Evolutionary conservation across 768 basidiomycete genomes (phyloP).

Genomic region (Mycena capillaripes): DNA sequence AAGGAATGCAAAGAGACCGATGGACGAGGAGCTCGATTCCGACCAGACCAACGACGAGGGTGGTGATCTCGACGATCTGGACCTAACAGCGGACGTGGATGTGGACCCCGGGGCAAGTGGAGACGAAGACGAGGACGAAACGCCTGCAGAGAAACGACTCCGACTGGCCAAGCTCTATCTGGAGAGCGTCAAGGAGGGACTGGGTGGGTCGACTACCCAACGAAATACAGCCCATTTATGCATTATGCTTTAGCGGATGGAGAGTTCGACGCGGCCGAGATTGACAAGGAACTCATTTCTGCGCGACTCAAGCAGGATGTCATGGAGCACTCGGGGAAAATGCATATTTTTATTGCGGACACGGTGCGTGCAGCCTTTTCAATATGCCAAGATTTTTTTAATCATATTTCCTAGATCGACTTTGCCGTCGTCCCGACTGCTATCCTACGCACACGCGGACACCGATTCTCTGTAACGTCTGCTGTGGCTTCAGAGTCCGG

Average conservation of each 20-base stretch:
- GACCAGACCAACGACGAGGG: constrained; percentile 71
- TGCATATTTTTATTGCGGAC: constrained; percentile 86
- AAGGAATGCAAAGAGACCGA: constrained; percentile 45
- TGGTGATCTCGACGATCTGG: constrained; percentile 71
- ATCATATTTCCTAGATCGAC: constrained; percentile 63
- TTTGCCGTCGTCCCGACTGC: constrained; percentile 61
- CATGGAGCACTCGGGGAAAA: constrained; percentile 88
- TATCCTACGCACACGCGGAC: constrained; percentile 75
- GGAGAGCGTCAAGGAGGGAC: constrained; percentile 82
- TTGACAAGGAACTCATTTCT: constrained; percentile 94
- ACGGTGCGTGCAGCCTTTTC: constrained; percentile 58
- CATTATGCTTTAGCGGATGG: constrained; percentile 72
- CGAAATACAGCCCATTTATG: neutral
- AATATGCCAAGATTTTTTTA: neutral
- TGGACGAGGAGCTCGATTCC: constrained; percentile 77
- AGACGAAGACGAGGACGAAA: constrained; percentile 93
- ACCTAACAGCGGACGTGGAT: constrained; percentile 63
- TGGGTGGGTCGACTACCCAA: constrained; percentile 61
- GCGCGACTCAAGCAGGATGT: constrained; percentile 94
- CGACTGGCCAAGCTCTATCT: constrained; percentile 93
- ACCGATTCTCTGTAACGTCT: constrained; percentile 85
- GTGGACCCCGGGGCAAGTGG: constrained; percentile 73
- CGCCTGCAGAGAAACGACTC: constrained; percentile 93
- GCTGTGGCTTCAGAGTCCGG: constrained; percentile 83
- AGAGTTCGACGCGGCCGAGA: constrained; percentile 95